Evolutionary conservation across 257 asterid species (phyloP).

Genomic region (Rhazya stricta): DNA sequence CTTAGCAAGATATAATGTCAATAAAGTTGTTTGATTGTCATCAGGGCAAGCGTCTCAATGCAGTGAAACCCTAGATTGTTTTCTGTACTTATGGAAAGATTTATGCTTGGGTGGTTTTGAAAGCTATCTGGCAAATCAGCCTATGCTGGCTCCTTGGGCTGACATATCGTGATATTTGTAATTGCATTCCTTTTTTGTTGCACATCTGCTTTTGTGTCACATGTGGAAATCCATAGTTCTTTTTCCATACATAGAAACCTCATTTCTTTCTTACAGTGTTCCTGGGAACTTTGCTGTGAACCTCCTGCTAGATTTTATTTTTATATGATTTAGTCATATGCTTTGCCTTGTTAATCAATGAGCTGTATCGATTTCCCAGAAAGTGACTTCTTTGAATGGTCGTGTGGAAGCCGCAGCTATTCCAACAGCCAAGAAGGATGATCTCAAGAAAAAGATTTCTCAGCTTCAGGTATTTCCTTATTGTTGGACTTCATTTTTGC

Average conservation of each 20-base stretch:
- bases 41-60: neutral
- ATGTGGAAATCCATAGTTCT: neutral
- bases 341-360: neutral
- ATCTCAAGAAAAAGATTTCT: constrained; percentile 67
- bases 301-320: neutral
- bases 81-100: neutral
- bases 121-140: neutral
- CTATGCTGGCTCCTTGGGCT: neutral
- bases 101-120: neutral
- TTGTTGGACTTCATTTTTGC: neutral
- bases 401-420: constrained; percentile 80
- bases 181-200: neutral
- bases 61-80: neutral
- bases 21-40: neutral
- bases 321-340: neutral
- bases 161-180: neutral
- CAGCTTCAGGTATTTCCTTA: constrained; percentile 62
- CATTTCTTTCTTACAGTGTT: neutral
- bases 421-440: constrained; percentile 78
- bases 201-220: neutral
- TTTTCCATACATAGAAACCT: neutral
- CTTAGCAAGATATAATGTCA: neutral
- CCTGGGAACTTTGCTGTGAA: neutral
- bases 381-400: constrained; percentile 71
- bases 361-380: constrained; percentile 40